phyloP scores from a whole-genome alignment of 768 basidiomycete genomes.

The Lactarius trivialis region DNA sequence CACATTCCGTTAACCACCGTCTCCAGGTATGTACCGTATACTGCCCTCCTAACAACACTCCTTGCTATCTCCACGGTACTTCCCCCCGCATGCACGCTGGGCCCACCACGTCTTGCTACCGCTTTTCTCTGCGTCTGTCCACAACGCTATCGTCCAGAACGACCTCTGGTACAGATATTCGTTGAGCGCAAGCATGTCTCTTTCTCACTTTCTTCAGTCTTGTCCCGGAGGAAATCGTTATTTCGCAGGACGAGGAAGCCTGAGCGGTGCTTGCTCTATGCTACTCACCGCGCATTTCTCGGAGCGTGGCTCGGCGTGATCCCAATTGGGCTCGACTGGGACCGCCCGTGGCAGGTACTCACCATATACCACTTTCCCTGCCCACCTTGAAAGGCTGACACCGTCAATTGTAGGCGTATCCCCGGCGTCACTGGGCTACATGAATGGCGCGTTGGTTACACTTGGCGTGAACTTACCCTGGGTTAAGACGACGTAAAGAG shows the following conservation, averaged over 20 bases:
- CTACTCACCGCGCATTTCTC: constrained; percentile 59
- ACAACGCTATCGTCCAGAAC: constrained; percentile 45
- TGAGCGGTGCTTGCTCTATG: constrained; percentile 79
- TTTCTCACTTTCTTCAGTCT: neutral
- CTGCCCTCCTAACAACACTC: constrained; percentile 62
- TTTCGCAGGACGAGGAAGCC: constrained; percentile 48
- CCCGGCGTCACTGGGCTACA: constrained; percentile 65
- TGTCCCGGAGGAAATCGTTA: neutral
- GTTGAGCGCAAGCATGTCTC: constrained; percentile 71
- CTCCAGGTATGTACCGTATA: constrained; percentile 40
- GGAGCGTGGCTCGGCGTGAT: constrained; percentile 80
- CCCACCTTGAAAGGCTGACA: constrained; percentile 10
- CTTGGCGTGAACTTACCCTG: constrained; percentile 37
- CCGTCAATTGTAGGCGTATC: constrained; percentile 56
- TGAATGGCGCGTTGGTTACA: constrained; percentile 50
- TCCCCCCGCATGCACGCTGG: constrained; percentile 54
- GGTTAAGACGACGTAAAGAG: neutral
- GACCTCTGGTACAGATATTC: constrained; percentile 55
- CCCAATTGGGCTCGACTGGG: constrained; percentile 92
- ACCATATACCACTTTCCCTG: neutral
- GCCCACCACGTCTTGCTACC: constrained; percentile 41
- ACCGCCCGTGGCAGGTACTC: constrained; percentile 88
- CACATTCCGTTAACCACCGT: constrained; percentile 3
- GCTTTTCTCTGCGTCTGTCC: constrained; percentile 26
- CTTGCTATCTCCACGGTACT: constrained; percentile 52